Base-by-base conservation (phyloP, 306 rosid species). In the Castanea mollissima region DNA sequence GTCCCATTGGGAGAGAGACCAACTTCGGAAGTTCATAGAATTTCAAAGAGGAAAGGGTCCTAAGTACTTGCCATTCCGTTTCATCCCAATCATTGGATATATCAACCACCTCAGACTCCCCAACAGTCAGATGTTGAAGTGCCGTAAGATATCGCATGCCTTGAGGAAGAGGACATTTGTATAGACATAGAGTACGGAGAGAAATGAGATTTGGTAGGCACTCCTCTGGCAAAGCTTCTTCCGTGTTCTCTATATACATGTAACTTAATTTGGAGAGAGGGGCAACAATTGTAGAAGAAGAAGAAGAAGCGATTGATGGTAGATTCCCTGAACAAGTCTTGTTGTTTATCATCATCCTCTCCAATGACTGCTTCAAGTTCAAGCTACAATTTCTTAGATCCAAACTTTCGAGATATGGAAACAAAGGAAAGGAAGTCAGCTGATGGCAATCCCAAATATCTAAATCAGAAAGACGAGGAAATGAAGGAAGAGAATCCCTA, bases 321-420 rank as follows among this genome's bases (percentile, higher is more conserved):
- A 35, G 41, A 35, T 35, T 35, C 7, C 41, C 41, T 35, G 69
- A 21, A 21, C 0, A 3, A 16, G 70, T 12, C 10, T 5, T 5
- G 2, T 2, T 2, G 32, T n/a, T n/a, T 6, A 8, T 8, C 13
- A 8, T 32, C 18, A 3, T 64, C 49, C 9, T 16, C 25, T 16
- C 18, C 44, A 72, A 54, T 16, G 63, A 35, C 44, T 35, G 52
- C 69, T 21, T 21, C 21, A 21, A 21, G 21, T 64, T 71, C 75
- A 38, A 51, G 1, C 8, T 20, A 46, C 52, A 46, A 0, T 10
- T 0, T 0, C 0, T 0, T 12, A 46, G 52, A 0, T 0, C 0
- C 14, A 46, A 11, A 0, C 13, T 2, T 46, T 10, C 14, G 12
- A 46, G 14, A 46, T 10, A 46, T 10, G 52, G 52, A 46, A 46